A percentile compares a stretch with the other conserved stretches of the same genome.
These are phyloP conservation scores for Pleurotus djamor DNA, from an alignment of 768 basidiomycete species.

Conservation along the genomic window DNA sequence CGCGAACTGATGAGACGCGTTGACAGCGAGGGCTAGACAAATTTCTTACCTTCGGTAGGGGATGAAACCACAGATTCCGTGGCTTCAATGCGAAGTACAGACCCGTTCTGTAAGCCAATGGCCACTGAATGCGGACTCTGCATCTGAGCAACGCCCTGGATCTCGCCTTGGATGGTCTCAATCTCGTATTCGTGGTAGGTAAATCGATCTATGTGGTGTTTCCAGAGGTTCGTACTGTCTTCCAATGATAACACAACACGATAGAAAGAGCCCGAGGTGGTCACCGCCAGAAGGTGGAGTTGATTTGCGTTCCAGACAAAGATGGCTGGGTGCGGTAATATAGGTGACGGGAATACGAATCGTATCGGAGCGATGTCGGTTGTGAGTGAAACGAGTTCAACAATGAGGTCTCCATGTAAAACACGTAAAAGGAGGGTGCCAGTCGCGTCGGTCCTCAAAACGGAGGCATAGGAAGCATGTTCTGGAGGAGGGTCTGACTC, in stretches of 20 bases:
- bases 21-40: slow-evolving; percentile 9
- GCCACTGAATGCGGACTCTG: slow-evolving; percentile 68
- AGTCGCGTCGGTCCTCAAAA: slow-evolving; percentile 53
- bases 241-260: slow-evolving; percentile 65
- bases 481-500: slow-evolving; percentile 54
- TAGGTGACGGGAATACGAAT: slow-evolving; percentile 71
- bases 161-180: slow-evolving; percentile 43
- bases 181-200: slow-evolving; percentile 72
- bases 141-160: slow-evolving; percentile 52
- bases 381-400: slow-evolving; percentile 78
- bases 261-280: slow-evolving; percentile 68
- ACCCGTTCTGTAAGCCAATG: slow-evolving; percentile 59
- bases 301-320: slow-evolving; percentile 52
- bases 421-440: slow-evolving; percentile 74
- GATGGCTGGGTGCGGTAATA: slow-evolving; percentile 65
- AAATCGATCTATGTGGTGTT: slow-evolving; percentile 45
- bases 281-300: slow-evolving; percentile 72
- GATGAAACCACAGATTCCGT: slow-evolving; percentile 53
- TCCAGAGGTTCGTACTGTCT: slow-evolving; percentile 54
- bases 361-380: slow-evolving; percentile 65
- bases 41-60: slow-evolving; percentile 53
- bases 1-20: slow-evolving; percentile 12
- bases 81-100: slow-evolving; percentile 64
- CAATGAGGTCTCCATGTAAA: slow-evolving; percentile 67
- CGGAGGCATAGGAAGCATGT: slow-evolving; percentile 67